Conservation (phyloP, 495 filamentous ascomycete genomes). For the Penicillium argentinense region DNA sequence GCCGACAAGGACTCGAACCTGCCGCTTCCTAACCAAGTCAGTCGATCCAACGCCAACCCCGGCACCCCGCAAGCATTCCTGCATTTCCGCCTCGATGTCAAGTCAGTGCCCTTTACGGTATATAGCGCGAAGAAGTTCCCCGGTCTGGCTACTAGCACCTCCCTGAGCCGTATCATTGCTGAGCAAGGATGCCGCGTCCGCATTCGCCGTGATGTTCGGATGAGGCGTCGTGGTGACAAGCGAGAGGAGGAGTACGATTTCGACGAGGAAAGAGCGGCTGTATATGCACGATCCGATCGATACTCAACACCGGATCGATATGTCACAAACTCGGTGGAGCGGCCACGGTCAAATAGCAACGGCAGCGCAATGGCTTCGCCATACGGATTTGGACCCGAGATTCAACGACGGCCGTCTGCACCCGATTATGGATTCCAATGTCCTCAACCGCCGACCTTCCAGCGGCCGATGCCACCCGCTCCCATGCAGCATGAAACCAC, state of each 20-base stretch:
- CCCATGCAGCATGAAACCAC: slow-evolving; percentile 29
- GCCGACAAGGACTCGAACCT: slow-evolving; percentile 50
- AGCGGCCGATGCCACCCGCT: slow-evolving; percentile 34
- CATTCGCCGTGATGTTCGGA: slow-evolving; percentile 94
- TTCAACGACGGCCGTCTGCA: slow-evolving; percentile 54
- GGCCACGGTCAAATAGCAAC: slow-evolving; percentile 75
- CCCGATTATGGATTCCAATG: slow-evolving; percentile 51
- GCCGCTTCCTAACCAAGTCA: slow-evolving; percentile 25
- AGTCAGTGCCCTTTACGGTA: slow-evolving; percentile 82
- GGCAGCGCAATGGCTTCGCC: slow-evolving; percentile 53
- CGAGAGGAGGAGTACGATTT: slow-evolving; percentile 61
- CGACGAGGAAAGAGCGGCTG: slow-evolving; percentile 58
- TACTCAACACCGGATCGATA: slow-evolving; percentile 55
- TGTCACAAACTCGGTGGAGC: slow-evolving; percentile 44
- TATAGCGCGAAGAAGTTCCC: slow-evolving; percentile 99
- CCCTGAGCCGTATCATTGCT: slow-evolving; percentile 84
- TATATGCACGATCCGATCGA: slow-evolving; percentile 57
- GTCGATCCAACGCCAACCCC: slow-evolving; percentile 26
- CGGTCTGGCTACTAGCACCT: slow-evolving; percentile 86
- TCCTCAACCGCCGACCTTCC: slow-evolving; percentile 34
- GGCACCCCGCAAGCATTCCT: slow-evolving; percentile 42
- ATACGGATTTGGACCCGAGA: slow-evolving; percentile 30
- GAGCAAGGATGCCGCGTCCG: slow-evolving; percentile 97
- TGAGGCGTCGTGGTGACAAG: slow-evolving; percentile 86
- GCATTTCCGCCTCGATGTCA: slow-evolving; percentile 83